Evolutionary conservation across 1,139 yeast species (phyloP).

Genomic region (Diutina pseudorugosa): DNA sequence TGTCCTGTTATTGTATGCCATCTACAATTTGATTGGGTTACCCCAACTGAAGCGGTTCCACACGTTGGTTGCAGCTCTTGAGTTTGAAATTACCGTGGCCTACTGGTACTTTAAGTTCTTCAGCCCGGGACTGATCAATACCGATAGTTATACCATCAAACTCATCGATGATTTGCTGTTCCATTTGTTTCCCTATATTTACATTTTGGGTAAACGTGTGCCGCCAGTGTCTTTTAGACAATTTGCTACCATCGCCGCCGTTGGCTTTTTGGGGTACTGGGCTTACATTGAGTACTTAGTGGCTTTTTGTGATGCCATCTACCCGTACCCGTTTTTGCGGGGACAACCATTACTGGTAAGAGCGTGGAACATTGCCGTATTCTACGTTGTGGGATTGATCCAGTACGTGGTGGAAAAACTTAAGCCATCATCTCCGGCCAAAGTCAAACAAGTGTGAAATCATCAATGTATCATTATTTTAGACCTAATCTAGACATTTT

Average conservation of each 20-base stretch:
- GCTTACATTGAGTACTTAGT: neutral
- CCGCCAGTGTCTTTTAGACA: neutral
- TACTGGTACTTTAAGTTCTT: slow-evolving; percentile 14
- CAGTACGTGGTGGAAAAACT: slow-evolving; percentile 5
- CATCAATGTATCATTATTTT: neutral
- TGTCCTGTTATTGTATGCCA: slow-evolving; percentile 6
- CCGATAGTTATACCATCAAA: slow-evolving; percentile 12
- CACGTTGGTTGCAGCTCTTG: slow-evolving; percentile 10
- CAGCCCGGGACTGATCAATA: slow-evolving; percentile 13
- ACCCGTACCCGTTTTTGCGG: slow-evolving; percentile 14
- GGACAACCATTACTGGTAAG: slow-evolving; percentile 6
- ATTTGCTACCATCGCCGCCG: slow-evolving; percentile 5
- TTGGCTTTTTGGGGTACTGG: slow-evolving; percentile 5
- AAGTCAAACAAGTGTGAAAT: neutral
- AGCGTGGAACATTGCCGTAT: slow-evolving; percentile 7
- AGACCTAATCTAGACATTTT: neutral
- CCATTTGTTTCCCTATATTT: slow-evolving; percentile 15
- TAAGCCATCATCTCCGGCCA: neutral
- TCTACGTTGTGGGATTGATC: slow-evolving; percentile 6
- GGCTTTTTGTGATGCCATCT: neutral
- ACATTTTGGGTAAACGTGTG: neutral
- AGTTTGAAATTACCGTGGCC: slow-evolving; percentile 13
- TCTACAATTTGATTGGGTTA: neutral
- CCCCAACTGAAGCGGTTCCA: neutral
- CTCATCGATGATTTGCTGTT: slow-evolving; percentile 13